These are phyloP conservation scores for Aspergillus taichungensis DNA, from an alignment of 495 filamentous ascomycete genomes.

Conservation along the genomic window DNA sequence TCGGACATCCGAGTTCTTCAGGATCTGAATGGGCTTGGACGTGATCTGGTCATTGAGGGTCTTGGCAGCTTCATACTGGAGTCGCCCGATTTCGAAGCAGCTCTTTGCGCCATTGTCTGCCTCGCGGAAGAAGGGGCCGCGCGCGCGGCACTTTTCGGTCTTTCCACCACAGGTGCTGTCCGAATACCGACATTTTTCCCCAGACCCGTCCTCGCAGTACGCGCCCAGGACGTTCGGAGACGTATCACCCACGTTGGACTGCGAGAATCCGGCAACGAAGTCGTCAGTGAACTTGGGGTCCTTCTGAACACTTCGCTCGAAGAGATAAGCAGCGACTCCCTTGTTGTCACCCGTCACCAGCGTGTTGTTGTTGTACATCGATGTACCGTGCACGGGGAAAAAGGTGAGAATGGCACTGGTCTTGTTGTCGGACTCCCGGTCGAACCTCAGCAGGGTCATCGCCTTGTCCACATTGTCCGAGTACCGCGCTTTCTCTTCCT, in stretches of 20 bases:
- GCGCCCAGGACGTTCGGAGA: slow-evolving; percentile 81
- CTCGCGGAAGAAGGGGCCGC: slow-evolving; percentile 70
- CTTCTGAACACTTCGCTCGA: slow-evolving; percentile 61
- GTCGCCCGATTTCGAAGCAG: slow-evolving; percentile 64
- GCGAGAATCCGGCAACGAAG: slow-evolving; percentile 93
- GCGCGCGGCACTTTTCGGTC: slow-evolving; percentile 71
- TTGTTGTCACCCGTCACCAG: slow-evolving; percentile 93
- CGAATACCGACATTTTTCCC: slow-evolving; percentile 55
- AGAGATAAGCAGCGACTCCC: slow-evolving; percentile 79
- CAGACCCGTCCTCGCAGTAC: slow-evolving; percentile 69
- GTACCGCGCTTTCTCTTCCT: slow-evolving; percentile 66
- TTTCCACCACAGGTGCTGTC: slow-evolving; percentile 74
- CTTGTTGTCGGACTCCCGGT: slow-evolving; percentile 60
- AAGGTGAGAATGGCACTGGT: slow-evolving; percentile 77
- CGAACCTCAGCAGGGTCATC: slow-evolving; percentile 76
- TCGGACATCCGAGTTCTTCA: slow-evolving; percentile 51
- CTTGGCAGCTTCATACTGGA: slow-evolving; percentile 57
- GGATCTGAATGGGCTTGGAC: slow-evolving; percentile 32
- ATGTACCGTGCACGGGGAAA: slow-evolving; percentile 93
- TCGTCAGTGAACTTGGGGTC: slow-evolving; percentile 47
- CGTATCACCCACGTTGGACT: slow-evolving; percentile 90
- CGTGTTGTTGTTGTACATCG: slow-evolving; percentile 87
- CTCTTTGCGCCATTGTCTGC: slow-evolving; percentile 63
- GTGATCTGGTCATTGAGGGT: slow-evolving; percentile 49
- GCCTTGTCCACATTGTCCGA: slow-evolving; percentile 75